Conservation (phyloP, 257 asterid genomes). For the Solanum clarkiae region DNA sequence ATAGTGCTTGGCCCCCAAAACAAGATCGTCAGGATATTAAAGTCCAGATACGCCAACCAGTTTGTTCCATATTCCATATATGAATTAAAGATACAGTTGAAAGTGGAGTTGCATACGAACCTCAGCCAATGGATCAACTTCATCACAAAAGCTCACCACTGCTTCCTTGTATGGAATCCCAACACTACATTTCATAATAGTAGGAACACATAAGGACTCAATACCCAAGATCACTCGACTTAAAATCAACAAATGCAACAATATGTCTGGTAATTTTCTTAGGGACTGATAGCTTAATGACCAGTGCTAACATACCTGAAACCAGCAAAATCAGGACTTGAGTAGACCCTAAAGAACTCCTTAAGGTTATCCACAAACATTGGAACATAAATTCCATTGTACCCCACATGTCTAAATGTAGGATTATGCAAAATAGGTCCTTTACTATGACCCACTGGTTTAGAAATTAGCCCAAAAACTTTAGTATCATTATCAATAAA, state of each 20-base stretch:
- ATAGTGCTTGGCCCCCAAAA: not conserved
- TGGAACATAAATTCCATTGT: conserved; percentile 51
- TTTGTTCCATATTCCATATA: not conserved
- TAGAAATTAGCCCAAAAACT: conserved; percentile 56
- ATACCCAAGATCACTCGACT: not conserved
- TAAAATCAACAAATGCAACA: not conserved
- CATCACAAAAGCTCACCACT: conserved; percentile 37
- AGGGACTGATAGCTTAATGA: not conserved
- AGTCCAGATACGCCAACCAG: not conserved
- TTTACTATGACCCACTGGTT: conserved; percentile 62
- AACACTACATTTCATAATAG: conserved; percentile 24
- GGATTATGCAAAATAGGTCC: conserved; percentile 71
- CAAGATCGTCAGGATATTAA: not conserved
- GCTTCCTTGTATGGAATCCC: conserved; percentile 74
- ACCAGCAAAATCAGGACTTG: conserved; percentile 44
- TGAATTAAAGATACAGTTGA: not conserved
- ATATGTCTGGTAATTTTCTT: not conserved
- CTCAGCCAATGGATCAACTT: conserved; percentile 64
- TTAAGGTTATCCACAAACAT: conserved; percentile 60
- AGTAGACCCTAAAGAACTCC: conserved; percentile 42
- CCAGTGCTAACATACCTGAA: conserved; percentile 26
- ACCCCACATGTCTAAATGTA: conserved; percentile 35
- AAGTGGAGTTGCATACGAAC: conserved; percentile 7
- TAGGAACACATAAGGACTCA: not conserved
- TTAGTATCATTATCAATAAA: conserved; percentile 27